A percentile compares a stretch with the other conserved stretches of the same genome.
phyloP scores from a whole-genome alignment of 495 filamentous ascomycete genomes.

The Penicillium mononematosum region DNA sequence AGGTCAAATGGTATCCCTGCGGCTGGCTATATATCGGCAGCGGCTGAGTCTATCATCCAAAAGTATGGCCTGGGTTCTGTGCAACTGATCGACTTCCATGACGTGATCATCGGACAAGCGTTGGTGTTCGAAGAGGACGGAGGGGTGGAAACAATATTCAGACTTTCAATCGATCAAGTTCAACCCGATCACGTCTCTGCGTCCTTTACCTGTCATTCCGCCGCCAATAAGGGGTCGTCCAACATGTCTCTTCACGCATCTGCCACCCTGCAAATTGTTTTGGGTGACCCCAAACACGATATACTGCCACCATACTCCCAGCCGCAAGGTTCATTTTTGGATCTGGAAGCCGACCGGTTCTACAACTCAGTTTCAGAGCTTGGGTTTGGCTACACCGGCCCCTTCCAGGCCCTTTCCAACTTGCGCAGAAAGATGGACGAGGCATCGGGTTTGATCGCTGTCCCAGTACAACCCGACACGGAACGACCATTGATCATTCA shows the following conservation, averaged over 20 bases:
- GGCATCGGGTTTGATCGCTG: constrained; percentile 23
- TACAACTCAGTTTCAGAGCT: constrained; percentile 39
- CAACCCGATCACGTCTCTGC: not conserved
- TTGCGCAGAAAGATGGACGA: constrained; percentile 28
- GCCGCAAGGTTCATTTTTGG: constrained; percentile 11
- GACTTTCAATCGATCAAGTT: constrained; percentile 16
- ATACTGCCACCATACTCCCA: constrained; percentile 11
- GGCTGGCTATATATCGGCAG: constrained; percentile 57
- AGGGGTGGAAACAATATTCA: constrained; percentile 48
- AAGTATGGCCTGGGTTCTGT: constrained; percentile 20
- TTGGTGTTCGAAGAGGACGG: constrained; percentile 50
- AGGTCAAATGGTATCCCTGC: constrained; percentile 54
- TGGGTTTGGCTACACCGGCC: constrained; percentile 33
- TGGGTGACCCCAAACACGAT: constrained; percentile 15
- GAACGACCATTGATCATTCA: constrained; percentile 27
- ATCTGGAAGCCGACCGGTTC: constrained; percentile 43
- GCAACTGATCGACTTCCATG: constrained; percentile 32
- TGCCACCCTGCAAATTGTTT: constrained; percentile 11
- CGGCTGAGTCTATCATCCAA: constrained; percentile 47
- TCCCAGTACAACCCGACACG: constrained; percentile 6
- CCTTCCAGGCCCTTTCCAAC: constrained; percentile 27
- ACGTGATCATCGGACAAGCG: constrained; percentile 44
- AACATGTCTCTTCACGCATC: constrained; percentile 26
- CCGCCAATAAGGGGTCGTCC: constrained; percentile 18
- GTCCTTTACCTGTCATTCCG: constrained; percentile 25